phyloP scores from a whole-genome alignment of 2,329 filamentous ascomycete species.

The Verticillium albo-atrum region DNA sequence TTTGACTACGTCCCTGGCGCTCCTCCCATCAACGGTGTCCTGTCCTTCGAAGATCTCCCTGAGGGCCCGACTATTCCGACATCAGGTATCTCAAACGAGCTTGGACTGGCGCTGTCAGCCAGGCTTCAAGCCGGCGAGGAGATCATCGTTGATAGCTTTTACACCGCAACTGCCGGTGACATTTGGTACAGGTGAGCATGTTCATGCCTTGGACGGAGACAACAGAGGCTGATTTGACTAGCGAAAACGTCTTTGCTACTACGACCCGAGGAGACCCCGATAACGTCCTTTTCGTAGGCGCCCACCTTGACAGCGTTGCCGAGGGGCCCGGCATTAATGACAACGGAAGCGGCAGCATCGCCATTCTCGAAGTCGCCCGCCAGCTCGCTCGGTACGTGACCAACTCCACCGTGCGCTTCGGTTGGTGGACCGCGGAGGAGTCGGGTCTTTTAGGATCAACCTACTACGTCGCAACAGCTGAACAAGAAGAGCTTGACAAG shows the following conservation, averaged over 20 bases:
- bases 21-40: conserved; percentile 41
- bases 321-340: conserved; percentile 64
- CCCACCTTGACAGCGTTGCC: conserved; percentile 57
- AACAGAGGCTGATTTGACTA: conserved; percentile 6
- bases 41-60: conserved; percentile 15
- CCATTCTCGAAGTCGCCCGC: conserved; percentile 54
- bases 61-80: conserved; percentile 40
- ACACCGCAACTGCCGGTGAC: conserved; percentile 17
- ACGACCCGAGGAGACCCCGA: conserved; percentile 53
- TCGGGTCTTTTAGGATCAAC: conserved; percentile 57
- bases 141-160: neutral
- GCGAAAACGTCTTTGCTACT: conserved; percentile 56
- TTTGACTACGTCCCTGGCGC: conserved; percentile 52
- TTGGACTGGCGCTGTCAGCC: conserved; percentile 21
- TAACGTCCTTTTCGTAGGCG: conserved; percentile 55
- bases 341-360: conserved; percentile 56
- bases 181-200: neutral
- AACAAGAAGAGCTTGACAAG: conserved; percentile 45
- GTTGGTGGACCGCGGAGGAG: conserved; percentile 61
- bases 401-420: conserved; percentile 59
- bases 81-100: conserved; percentile 39
- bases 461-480: conserved; percentile 48
- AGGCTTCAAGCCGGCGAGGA: conserved; percentile 29
- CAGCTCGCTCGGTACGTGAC: conserved; percentile 52
- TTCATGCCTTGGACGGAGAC: neutral